These are phyloP conservation scores for Debaryomyces sp. DNA, from an alignment of 1,139 yeast species.

Conservation along the genomic window DNA sequence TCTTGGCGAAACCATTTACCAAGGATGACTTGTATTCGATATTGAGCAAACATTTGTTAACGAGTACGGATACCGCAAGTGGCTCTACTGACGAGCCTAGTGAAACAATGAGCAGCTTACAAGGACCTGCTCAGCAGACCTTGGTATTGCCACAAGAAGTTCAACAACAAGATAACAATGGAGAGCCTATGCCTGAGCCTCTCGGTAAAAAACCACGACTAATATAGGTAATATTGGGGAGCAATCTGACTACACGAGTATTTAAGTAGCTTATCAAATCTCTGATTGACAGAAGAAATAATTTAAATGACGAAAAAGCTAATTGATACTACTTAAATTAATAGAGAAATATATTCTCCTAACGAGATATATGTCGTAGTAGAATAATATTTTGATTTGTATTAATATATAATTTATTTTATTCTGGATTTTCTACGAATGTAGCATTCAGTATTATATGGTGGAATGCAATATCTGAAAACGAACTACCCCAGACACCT, in stretches of 20 bases:
- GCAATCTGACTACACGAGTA: background rate
- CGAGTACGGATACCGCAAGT: slow-evolving; percentile 13
- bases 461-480: slow-evolving; percentile 56
- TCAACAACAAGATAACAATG: slow-evolving; percentile 5
- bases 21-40: slow-evolving; percentile 79
- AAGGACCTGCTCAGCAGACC: slow-evolving; percentile 15
- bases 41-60: slow-evolving; percentile 64
- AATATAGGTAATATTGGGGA: slow-evolving; percentile 6
- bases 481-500: slow-evolving; percentile 55
- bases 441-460: slow-evolving; percentile 6
- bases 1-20: slow-evolving; percentile 89
- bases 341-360: slow-evolving; percentile 1
- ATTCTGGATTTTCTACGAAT: background rate
- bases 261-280: background rate
- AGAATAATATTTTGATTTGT: slow-evolving; percentile 4
- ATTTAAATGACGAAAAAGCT: background rate
- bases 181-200: slow-evolving; percentile 12
- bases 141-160: slow-evolving; percentile 15
- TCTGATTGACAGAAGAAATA: background rate
- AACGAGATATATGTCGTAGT: background rate
- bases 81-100: slow-evolving; percentile 8
- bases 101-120: slow-evolving; percentile 9
- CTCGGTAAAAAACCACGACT: slow-evolving; percentile 20
- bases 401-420: slow-evolving; percentile 4
- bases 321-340: background rate